Base-by-base conservation (phyloP, 2,329 filamentous ascomycete species). In the Botryosphaeria dothidea region DNA sequence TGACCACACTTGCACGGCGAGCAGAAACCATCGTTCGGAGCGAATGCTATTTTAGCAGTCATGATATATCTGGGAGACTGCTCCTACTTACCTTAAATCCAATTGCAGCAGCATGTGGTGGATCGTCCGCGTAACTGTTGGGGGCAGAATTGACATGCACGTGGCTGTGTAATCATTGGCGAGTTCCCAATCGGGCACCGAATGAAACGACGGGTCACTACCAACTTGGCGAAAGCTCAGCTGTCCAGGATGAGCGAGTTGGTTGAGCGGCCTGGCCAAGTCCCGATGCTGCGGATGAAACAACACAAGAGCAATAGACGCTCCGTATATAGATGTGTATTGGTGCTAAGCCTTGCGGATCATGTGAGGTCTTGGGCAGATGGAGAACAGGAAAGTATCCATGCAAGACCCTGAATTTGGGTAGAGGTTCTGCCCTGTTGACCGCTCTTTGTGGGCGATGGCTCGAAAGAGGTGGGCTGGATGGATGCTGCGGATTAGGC, bases 141-240 rank as follows among this genome's bases (percentile, higher is more conserved):
- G 49, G 36, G 23, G 34, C 36, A 15, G 7, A 36, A 9, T 11
- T 19, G 21, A 19, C 8, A 19, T 21, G 5, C 21, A 41, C 19
- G 52, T 56, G 52, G 52, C 52, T 56, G 52, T 56, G 54, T 43
- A 36, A 11, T 23, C 19, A 27, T 57, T 57, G 54, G 54, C 13
- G 23, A 57, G 34, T 43, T 21, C 36, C 15, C n/a, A 29, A 57
- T 27, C 23, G 54, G 54, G 21, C 17, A 29, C 11, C 15, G 25
- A 15, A 13, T 19, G 7, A 11, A 36, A 1, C 15, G 17, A 41
- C 17, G 38, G 17, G 9, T 13, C 38, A 5, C 38, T 19, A 38
- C 11, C 52, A 11, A 9, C 19, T n/a, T 41, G 52, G 52, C 15
- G n/a, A 57, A 43, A n/a, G 34, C 52, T 43, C 52, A 25, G 31